Evolutionary conservation across 2,329 filamentous ascomycete species (phyloP).

Genomic region (Zasmidium citrigriseum): DNA sequence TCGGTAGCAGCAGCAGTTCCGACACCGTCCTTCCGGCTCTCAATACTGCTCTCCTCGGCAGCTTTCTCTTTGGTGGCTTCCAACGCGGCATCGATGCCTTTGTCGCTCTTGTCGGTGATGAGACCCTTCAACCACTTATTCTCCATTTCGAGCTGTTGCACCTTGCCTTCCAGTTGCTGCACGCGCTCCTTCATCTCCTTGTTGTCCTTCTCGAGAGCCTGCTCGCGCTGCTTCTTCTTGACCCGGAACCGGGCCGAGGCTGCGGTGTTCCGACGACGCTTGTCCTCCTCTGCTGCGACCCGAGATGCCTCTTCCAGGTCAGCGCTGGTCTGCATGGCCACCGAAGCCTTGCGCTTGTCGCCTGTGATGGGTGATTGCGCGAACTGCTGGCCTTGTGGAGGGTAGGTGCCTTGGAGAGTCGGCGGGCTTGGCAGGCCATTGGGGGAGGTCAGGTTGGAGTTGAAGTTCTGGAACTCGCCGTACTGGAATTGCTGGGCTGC

Average conservation of each 20-base stretch:
- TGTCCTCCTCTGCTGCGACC: conserved; percentile 54
- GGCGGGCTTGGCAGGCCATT: conserved; percentile 29
- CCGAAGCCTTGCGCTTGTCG: conserved; percentile 51
- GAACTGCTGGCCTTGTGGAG: conserved; percentile 27
- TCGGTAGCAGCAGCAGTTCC: conserved; percentile 27
- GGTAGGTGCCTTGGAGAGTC: conserved; percentile 30
- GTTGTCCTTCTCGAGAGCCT: conserved; percentile 52
- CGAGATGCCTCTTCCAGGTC: conserved; percentile 49
- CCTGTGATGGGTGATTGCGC: conserved; percentile 27
- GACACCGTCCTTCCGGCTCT: conserved; percentile 33
- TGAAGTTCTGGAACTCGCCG: conserved; percentile 47
- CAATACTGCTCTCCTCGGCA: conserved; percentile 29
- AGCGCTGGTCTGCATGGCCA: conserved; percentile 32
- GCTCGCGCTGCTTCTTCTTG: conserved; percentile 58
- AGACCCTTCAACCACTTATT: conserved; percentile 55
- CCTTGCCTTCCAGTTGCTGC: conserved; percentile 45
- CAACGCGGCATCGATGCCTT: conserved; percentile 26
- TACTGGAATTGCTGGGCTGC: conserved; percentile 45
- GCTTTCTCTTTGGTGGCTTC: conserved; percentile 26
- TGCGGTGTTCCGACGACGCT: conserved; percentile 55
- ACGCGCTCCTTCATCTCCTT: conserved; percentile 55
- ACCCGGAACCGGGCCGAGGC: conserved; percentile 56
- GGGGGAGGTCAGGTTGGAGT: conserved; percentile 25
- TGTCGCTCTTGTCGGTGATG: conserved; percentile 52
- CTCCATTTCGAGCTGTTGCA: conserved; percentile 54